phyloP scores from a whole-genome alignment of 2,329 filamentous ascomycete genomes.

The Arthroderma uncinatum region DNA sequence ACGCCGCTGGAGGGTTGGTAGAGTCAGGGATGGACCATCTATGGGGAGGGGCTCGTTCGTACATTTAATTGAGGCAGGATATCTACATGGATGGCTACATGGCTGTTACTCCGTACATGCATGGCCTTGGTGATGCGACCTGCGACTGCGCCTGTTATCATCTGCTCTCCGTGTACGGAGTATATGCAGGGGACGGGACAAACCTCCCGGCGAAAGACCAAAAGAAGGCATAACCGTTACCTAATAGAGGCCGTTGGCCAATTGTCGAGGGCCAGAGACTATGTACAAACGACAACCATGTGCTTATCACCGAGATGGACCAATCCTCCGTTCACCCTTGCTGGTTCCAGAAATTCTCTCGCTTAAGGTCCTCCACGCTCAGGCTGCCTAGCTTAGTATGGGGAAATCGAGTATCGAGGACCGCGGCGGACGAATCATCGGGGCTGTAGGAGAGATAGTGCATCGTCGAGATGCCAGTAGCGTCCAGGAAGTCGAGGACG shows the following conservation, averaged over 20 bases:
- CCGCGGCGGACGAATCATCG: conserved; percentile 14
- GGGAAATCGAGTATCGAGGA: conserved; percentile 29
- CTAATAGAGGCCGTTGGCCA: no score
- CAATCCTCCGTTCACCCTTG: background rate
- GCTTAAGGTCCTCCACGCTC: conserved; percentile 26
- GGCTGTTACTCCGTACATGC: background rate
- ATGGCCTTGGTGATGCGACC: background rate
- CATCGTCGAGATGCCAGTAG: conserved; percentile 28
- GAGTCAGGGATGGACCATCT: background rate
- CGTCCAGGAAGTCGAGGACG: conserved; percentile 58
- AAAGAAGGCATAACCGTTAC: background rate
- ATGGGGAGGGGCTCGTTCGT: background rate
- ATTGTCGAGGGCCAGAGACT: background rate
- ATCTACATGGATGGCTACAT: background rate
- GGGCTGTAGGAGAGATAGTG: conserved; percentile 28
- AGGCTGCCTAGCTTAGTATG: conserved; percentile 25
- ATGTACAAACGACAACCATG: background rate
- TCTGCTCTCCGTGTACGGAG: no score
- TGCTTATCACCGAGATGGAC: background rate
- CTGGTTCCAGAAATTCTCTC: conserved; percentile 25
- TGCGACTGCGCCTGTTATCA: background rate
- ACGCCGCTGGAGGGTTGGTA: no score
- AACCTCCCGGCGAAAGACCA: background rate
- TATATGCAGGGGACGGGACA: background rate
- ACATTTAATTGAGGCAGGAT: background rate